phyloP scores from a whole-genome alignment of 2,329 filamentous ascomycete genomes.

The Neofusicoccum laricinum region DNA sequence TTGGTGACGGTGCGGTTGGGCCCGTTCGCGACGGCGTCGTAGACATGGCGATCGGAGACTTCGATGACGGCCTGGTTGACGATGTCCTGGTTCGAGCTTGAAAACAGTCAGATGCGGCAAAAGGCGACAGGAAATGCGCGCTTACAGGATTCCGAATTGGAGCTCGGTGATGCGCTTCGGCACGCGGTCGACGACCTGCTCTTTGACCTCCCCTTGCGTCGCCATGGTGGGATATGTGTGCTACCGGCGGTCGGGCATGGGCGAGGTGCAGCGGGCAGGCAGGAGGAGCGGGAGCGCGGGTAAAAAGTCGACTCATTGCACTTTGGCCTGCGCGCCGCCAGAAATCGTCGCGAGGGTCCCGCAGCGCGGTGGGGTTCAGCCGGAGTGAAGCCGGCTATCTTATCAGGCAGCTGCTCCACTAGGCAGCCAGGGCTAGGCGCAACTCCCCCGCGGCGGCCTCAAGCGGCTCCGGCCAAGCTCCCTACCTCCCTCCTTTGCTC shows the following conservation, averaged over 20 bases:
- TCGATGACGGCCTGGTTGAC: slow-evolving; percentile 93
- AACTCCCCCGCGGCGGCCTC: slow-evolving; percentile 14
- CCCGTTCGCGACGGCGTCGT: slow-evolving; percentile 70
- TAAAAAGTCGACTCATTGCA: slow-evolving; percentile 3
- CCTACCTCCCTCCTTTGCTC: slow-evolving; percentile 1
- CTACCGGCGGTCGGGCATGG: slow-evolving; percentile 15
- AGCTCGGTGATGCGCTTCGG: slow-evolving; percentile 91
- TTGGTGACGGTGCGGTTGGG: slow-evolving; percentile 64
- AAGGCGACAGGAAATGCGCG: slow-evolving; percentile 3
- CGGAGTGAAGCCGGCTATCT: slow-evolving; percentile 9
- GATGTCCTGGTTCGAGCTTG: slow-evolving; percentile 85
- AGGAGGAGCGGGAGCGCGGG: not conserved
- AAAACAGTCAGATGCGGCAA: slow-evolving; percentile 21
- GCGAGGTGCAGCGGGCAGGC: not conserved
- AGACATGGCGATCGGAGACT: slow-evolving; percentile 89
- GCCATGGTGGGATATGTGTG: slow-evolving; percentile 7
- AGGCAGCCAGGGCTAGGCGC: not conserved
- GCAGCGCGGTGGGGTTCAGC: not conserved
- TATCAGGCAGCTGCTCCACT: slow-evolving; percentile 1
- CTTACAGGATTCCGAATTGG: slow-evolving; percentile 86
- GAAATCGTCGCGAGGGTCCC: slow-evolving; percentile 4
- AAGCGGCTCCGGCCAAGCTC: not conserved
- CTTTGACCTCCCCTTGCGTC: slow-evolving; percentile 54
- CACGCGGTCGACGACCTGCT: slow-evolving; percentile 83
- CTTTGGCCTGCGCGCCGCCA: not conserved